phyloP scores from a whole-genome alignment of 225 moss, liverwort and hornwort species.

The Asterella californica region DNA sequence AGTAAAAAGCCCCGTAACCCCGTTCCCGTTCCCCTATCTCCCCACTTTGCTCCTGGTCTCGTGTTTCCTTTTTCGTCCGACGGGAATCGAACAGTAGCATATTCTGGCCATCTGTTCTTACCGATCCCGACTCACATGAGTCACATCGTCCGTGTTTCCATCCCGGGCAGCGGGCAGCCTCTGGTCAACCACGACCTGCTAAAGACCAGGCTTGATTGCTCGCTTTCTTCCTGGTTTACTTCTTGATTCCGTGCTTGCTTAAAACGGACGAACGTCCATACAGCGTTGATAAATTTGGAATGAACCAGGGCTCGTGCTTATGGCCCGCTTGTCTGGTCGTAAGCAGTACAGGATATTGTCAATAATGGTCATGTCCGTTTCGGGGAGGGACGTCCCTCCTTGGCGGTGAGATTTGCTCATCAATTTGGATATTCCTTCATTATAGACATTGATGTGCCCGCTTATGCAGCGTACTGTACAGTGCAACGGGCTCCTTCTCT shows the following conservation, averaged over 20 bases:
- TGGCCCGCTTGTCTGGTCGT: background rate
- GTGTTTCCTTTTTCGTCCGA: background rate
- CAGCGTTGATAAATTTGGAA: slow-evolving; percentile 3
- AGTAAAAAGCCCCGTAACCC: background rate
- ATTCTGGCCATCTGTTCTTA: background rate
- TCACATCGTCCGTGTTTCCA: slow-evolving; percentile 3
- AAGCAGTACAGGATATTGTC: background rate
- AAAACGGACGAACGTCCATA: background rate
- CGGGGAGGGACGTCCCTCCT: background rate
- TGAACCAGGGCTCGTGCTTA: background rate
- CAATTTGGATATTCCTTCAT: background rate
- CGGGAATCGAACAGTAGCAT: background rate
- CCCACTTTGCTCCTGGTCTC: background rate
- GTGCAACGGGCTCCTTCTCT: background rate
- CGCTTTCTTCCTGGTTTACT: background rate
- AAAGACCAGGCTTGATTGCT: background rate
- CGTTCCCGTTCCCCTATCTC: background rate
- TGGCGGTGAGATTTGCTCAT: background rate
- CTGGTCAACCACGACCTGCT: background rate
- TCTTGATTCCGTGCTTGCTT: background rate
- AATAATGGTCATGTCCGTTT: background rate
- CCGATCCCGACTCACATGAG: background rate
- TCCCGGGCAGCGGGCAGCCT: background rate
- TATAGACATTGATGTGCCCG: slow-evolving; percentile 1
- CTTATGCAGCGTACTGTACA: background rate